A percentile compares a stretch with the other conserved stretches of the same genome.
Evolutionary conservation across 179 eudicot genomes (phyloP).

Genomic region (Silene noctiflora): DNA sequence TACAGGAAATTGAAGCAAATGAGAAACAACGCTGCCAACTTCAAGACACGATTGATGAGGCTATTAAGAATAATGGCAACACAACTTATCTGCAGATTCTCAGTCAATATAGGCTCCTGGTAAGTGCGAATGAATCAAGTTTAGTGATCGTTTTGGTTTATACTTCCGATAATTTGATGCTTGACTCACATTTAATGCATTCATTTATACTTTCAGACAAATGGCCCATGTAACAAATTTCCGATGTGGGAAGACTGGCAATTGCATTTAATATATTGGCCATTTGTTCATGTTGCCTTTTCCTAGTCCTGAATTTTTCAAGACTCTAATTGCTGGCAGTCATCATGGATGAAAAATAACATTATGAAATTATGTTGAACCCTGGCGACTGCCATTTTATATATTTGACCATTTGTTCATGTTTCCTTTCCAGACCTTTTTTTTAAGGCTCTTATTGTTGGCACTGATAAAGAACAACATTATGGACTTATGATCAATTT

Average conservation of each 20-base stretch:
- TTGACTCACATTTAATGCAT: neutral
- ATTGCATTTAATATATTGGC: neutral
- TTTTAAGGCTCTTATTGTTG: too few species aligned
- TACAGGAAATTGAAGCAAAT: constrained; percentile 75
- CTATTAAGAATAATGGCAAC: constrained; percentile 63
- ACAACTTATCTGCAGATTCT: constrained; percentile 73
- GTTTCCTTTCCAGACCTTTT: too few species aligned
- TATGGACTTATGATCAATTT: too few species aligned
- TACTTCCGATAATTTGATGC: neutral
- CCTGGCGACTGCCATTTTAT: too few species aligned
- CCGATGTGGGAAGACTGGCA: neutral
- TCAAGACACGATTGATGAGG: constrained; percentile 73
- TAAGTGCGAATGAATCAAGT: constrained; percentile 26
- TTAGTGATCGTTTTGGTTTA: neutral
- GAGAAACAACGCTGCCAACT: constrained; percentile 69
- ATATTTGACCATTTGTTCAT: too few species aligned
- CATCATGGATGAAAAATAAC: too few species aligned
- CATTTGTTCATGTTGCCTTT: neutral
- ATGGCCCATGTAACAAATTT: neutral
- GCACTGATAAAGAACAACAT: too few species aligned
- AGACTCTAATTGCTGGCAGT: neutral
- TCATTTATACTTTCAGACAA: neutral
- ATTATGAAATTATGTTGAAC: too few species aligned
- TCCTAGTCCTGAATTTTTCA: neutral
- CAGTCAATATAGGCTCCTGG: constrained; percentile 81